Conservation (phyloP, 129 eudicot genomes). For the Flaveria trinervia region DNA sequence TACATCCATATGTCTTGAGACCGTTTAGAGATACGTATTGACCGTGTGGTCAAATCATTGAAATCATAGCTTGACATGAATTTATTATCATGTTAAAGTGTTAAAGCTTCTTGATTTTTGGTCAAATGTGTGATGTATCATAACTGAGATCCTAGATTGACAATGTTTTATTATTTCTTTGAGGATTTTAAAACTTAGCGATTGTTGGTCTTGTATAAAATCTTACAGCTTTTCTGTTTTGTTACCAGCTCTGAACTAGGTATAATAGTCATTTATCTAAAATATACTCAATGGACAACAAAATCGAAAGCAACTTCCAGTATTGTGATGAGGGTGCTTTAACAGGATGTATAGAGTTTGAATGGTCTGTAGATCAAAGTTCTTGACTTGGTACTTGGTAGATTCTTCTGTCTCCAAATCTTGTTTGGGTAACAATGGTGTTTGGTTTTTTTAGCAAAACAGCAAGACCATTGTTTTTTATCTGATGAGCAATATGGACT, state of each 20-base stretch:
- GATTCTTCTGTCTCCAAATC: too few species aligned
- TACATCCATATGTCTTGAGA: too few species aligned
- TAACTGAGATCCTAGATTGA: not conserved
- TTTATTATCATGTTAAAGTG: not conserved
- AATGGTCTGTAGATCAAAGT: too few species aligned
- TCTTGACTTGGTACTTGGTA: too few species aligned
- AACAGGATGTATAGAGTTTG: too few species aligned
- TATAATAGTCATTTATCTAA: not conserved
- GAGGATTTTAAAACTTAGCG: conserved; percentile 6
- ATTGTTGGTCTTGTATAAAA: not conserved
- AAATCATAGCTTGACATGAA: not conserved
- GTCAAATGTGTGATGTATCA: too few species aligned
- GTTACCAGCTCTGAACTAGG: not conserved
- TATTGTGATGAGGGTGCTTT: too few species aligned
- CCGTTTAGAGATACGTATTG: not conserved
- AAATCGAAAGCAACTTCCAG: too few species aligned
- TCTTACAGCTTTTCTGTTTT: not conserved
- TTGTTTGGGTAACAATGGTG: too few species aligned
- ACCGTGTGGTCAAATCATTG: conserved; percentile 6
- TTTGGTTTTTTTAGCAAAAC: too few species aligned
- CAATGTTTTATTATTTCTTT: conserved; percentile 8
- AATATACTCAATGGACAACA: not conserved
- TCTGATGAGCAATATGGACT: not conserved
- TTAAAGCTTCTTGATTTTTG: not conserved
- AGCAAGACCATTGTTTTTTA: not conserved